Evolutionary conservation across 306 rosid species (phyloP).

Genomic region (Cucurbita pepo): DNA sequence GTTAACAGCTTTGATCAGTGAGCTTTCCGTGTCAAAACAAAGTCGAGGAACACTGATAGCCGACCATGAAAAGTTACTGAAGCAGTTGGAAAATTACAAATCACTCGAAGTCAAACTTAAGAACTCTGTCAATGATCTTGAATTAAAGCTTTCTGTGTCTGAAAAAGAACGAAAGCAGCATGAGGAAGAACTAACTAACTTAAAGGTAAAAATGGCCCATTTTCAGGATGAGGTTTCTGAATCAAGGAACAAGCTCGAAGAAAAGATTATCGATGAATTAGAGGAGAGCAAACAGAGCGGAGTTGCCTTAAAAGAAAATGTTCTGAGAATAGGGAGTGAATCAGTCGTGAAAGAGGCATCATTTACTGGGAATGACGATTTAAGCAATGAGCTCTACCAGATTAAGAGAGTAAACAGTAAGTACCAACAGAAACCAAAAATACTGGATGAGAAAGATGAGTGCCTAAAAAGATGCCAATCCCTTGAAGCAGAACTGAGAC

Average conservation of each 20-base stretch:
- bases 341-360: conserved; percentile 5
- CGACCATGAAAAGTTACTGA: conserved; percentile 15
- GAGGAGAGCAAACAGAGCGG: conserved; percentile 16
- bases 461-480: conserved; percentile 12
- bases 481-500: conserved; percentile 23
- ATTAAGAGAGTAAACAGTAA: conserved; percentile 1
- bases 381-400: conserved; percentile 15
- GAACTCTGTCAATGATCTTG: conserved; percentile 19
- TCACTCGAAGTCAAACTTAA: conserved; percentile 18
- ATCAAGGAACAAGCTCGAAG: conserved; percentile 12
- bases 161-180: conserved; percentile 19
- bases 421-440: conserved; percentile 16
- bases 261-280: conserved; percentile 14
- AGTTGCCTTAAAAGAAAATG: conserved; percentile 15
- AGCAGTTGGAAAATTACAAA: conserved; percentile 18
- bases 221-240: conserved; percentile 13
- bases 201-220: conserved; percentile 6
- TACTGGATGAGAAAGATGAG: conserved; percentile 24
- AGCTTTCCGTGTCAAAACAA: conserved; percentile 13
- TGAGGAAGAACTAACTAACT: conserved; percentile 13
- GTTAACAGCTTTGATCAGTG: conserved; percentile 12
- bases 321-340: conserved; percentile 13
- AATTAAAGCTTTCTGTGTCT: conserved; percentile 17
- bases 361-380: conserved; percentile 4
- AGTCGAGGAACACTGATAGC: conserved; percentile 9